phyloP scores from a whole-genome alignment of 2,329 filamentous ascomycete genomes.

The Ascochyta pisi region DNA sequence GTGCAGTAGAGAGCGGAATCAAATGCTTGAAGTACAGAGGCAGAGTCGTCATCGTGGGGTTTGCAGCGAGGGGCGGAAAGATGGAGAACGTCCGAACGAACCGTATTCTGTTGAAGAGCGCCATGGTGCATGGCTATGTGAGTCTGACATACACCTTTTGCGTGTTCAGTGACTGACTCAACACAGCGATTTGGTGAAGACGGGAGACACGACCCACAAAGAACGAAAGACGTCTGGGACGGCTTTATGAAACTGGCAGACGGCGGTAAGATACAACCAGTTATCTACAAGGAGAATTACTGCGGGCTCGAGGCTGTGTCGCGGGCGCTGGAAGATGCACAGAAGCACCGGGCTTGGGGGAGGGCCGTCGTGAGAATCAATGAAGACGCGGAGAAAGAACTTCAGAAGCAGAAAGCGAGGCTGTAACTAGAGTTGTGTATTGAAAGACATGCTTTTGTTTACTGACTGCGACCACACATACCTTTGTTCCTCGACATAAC shows the following conservation, averaged over 20 bases:
- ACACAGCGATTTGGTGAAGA: constrained; percentile 63
- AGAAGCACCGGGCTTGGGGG: constrained; percentile 60
- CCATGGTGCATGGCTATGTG: constrained; percentile 36
- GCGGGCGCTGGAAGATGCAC: constrained; percentile 60
- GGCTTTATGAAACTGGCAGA: constrained; percentile 59
- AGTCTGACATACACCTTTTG: constrained; percentile 2
- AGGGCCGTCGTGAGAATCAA: constrained; percentile 62
- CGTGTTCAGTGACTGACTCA: not conserved
- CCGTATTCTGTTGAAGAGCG: constrained; percentile 32
- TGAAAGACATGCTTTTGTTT: not conserved
- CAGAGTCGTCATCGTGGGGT: constrained; percentile 64
- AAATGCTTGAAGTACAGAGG: constrained; percentile 63
- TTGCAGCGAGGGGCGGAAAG: constrained; percentile 60
- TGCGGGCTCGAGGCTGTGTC: constrained; percentile 58
- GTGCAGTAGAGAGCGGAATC: constrained; percentile 62
- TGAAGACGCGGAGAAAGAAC: constrained; percentile 27
- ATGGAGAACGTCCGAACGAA: constrained; percentile 54
- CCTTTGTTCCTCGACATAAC: too few relatives aligned
- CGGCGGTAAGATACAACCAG: constrained; percentile 57
- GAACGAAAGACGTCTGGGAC: constrained; percentile 59
- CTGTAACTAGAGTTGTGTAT: constrained; percentile 7
- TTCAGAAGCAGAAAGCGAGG: constrained; percentile 7
- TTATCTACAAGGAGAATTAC: constrained; percentile 59
- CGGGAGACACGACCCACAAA: constrained; percentile 56
- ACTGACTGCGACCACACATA: not conserved